These are phyloP conservation scores for Senna tora DNA, from an alignment of 306 rosid species.

Conservation along the genomic window DNA sequence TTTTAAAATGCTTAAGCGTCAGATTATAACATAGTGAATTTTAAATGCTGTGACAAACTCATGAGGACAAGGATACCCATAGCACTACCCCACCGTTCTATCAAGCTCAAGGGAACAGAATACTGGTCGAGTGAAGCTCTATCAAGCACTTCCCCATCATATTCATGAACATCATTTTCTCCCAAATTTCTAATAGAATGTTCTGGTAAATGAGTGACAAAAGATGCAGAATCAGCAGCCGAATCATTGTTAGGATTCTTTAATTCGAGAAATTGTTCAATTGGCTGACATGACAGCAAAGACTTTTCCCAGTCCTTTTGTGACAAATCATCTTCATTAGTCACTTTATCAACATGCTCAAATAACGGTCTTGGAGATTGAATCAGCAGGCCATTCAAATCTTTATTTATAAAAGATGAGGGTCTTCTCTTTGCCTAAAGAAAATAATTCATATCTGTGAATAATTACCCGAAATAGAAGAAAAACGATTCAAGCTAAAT, in stretches of 20 bases:
- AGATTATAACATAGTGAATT: constrained; percentile 10
- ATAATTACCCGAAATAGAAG: background rate
- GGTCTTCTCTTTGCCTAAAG: constrained; percentile 83
- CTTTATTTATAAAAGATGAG: constrained; percentile 55
- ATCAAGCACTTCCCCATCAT: constrained; percentile 9
- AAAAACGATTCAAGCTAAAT: constrained; percentile 2
- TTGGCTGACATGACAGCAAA: constrained; percentile 75
- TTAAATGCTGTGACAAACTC: constrained; percentile 16
- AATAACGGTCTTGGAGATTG: constrained; percentile 61
- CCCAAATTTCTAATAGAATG: constrained; percentile 35
- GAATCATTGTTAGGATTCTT: constrained; percentile 42
- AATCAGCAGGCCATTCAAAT: constrained; percentile 53
- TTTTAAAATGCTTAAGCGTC: background rate
- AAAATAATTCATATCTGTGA: constrained; percentile 14
- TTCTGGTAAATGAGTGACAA: constrained; percentile 34
- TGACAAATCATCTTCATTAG: constrained; percentile 47
- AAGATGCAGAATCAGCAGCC: constrained; percentile 37
- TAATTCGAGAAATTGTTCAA: constrained; percentile 71
- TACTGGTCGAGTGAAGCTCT: constrained; percentile 52
- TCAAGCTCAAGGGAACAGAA: constrained; percentile 69
- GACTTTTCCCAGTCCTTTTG: constrained; percentile 52
- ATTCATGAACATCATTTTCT: constrained; percentile 39
- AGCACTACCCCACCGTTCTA: constrained; percentile 98
- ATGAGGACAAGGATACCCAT: constrained; percentile 89
- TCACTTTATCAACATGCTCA: constrained; percentile 42